Conservation (phyloP, 345 rosid species). For the Mallotus nudiflorus region DNA sequence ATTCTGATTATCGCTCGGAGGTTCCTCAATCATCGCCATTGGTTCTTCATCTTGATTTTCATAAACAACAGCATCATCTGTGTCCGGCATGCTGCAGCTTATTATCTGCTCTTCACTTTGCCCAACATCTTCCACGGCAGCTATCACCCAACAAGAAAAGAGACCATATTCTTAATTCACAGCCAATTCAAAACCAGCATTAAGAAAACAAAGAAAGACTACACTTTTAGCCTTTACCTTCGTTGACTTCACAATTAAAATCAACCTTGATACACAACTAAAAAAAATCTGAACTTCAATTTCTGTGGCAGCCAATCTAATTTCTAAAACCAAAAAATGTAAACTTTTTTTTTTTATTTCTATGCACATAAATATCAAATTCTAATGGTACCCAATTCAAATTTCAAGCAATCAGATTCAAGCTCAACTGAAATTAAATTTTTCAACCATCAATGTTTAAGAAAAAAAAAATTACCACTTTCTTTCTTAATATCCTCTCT, state of each 20-base stretch:
- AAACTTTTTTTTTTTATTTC: too few relatives aligned
- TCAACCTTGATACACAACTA: background rate
- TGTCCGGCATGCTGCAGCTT: slow-evolving; percentile 51
- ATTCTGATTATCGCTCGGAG: slow-evolving; percentile 37
- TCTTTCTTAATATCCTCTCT: slow-evolving; percentile 62
- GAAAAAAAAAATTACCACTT: slow-evolving; percentile 14
- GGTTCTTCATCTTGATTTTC: slow-evolving; percentile 64
- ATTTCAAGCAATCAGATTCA: background rate
- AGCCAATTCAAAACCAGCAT: background rate
- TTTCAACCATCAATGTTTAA: too few relatives aligned
- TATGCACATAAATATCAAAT: too few relatives aligned
- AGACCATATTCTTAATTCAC: background rate
- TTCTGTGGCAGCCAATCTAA: too few relatives aligned
- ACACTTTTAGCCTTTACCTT: too few relatives aligned
- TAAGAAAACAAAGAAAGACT: background rate
- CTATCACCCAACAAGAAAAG: slow-evolving; percentile 18
- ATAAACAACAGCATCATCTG: slow-evolving; percentile 47
- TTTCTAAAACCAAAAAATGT: too few relatives aligned
- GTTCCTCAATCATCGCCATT: slow-evolving; percentile 58
- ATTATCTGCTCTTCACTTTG: slow-evolving; percentile 55
- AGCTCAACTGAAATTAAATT: too few relatives aligned
- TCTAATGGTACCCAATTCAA: too few relatives aligned
- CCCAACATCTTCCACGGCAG: slow-evolving; percentile 36
- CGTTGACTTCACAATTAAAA: too few relatives aligned
- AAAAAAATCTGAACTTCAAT: too few relatives aligned